A percentile compares a stretch with the other conserved stretches of the same genome.
Evolutionary conservation across 805 yeast genomes (phyloP).

Genomic region (Metschnikowia kofuensis): DNA sequence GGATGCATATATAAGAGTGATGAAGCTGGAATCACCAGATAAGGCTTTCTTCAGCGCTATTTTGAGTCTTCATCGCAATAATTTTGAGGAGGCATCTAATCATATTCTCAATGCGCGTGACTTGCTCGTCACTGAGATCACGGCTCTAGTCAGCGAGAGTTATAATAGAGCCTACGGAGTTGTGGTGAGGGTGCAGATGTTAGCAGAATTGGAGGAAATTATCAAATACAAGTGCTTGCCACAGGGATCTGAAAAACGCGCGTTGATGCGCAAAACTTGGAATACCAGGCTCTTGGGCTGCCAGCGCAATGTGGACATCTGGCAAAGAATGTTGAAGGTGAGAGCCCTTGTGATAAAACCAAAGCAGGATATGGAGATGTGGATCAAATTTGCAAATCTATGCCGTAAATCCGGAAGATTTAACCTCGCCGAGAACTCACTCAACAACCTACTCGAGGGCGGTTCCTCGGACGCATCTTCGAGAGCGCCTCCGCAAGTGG

Average conservation of each 20-base stretch:
- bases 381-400: constrained; percentile 96
- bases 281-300: constrained; percentile 88
- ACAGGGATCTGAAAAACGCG: constrained; percentile 75
- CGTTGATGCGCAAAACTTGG: constrained; percentile 87
- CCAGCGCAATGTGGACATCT: constrained; percentile 96
- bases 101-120: constrained; percentile 87
- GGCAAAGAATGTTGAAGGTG: constrained; percentile 94
- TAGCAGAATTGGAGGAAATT: constrained; percentile 94
- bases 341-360: constrained; percentile 92
- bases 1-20: constrained; percentile 85
- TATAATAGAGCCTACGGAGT: constrained; percentile 96
- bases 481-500: constrained; percentile 93
- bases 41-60: constrained; percentile 94
- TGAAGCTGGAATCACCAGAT: constrained; percentile 92
- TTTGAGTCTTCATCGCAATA: constrained; percentile 77
- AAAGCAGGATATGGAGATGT: constrained; percentile 93
- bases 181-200: constrained; percentile 94
- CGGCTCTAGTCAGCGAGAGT: constrained; percentile 92
- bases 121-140: constrained; percentile 84
- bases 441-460: constrained; percentile 74
- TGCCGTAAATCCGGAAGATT: constrained; percentile 92
- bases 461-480: constrained; percentile 63
- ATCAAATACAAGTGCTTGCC: constrained; percentile 84
- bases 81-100: constrained; percentile 73
- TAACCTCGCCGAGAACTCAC: constrained; percentile 88